Conservation (phyloP, 805 yeast genomes). For the Kuraishia borneana region DNA sequence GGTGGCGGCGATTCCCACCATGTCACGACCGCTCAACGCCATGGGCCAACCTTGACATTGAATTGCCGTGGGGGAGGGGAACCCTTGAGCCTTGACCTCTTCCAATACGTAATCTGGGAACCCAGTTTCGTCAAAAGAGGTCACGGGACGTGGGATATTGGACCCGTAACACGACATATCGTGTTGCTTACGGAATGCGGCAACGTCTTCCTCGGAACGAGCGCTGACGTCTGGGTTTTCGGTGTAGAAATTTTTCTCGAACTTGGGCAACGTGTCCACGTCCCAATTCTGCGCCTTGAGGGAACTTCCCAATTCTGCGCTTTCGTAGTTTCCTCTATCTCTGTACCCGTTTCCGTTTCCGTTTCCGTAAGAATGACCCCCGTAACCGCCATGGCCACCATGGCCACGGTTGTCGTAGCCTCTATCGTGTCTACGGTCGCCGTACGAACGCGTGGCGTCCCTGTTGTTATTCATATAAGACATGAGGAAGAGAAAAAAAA, state of each 20-base stretch:
- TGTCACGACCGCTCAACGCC: slow-evolving; percentile 98
- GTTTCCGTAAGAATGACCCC: slow-evolving; percentile 19
- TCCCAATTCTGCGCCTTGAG: slow-evolving; percentile 78
- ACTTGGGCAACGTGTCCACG: slow-evolving; percentile 63
- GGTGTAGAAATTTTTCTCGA: slow-evolving; percentile 89
- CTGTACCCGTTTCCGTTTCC: slow-evolving; percentile 28
- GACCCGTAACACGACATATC: slow-evolving; percentile 81
- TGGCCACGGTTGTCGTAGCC: slow-evolving; percentile 22
- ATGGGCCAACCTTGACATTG: slow-evolving; percentile 99
- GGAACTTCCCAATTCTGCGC: slow-evolving; percentile 32
- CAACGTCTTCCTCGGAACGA: slow-evolving; percentile 67
- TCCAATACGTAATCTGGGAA: slow-evolving; percentile 88
- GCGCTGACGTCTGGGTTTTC: slow-evolving; percentile 73
- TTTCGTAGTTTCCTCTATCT: slow-evolving; percentile 21
- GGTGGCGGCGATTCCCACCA: slow-evolving; percentile 98
- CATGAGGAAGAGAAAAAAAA: slow-evolving; percentile 15
- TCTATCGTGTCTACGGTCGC: slow-evolving; percentile 21
- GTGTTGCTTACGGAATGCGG: slow-evolving; percentile 64
- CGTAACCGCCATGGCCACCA: slow-evolving; percentile 26
- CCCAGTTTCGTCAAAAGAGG: slow-evolving; percentile 91
- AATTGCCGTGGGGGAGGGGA: slow-evolving; percentile 88
- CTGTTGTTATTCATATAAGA: slow-evolving; percentile 29
- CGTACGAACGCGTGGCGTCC: slow-evolving; percentile 19
- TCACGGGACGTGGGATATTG: slow-evolving; percentile 90
- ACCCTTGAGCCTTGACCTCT: slow-evolving; percentile 87